Evolutionary conservation across 495 filamentous ascomycete genomes (phyloP), one percentile per base, ranked within the genome.

Genomic region (Penicillium pulvis): DNA sequence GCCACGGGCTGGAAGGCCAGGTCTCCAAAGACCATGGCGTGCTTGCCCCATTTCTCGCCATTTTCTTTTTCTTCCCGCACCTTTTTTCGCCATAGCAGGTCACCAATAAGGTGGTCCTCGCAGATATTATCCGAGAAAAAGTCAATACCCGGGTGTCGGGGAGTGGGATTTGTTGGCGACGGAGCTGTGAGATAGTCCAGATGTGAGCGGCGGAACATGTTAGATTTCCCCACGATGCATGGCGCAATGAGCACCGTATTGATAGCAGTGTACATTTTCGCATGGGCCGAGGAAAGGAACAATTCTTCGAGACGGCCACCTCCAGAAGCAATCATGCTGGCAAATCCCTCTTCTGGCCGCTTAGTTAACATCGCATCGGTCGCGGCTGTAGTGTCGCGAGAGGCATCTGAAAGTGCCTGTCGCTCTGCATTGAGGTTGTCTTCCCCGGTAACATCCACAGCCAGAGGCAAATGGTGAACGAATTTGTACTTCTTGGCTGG

Each of bases 201-300:
- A 65, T 99, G 93, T 0, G 92, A 93, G 49, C 87, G 89, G 28
- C 94, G 90, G 79, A 98, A 98, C 90, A 99, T 96, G 74, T 94
- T 98, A 53, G 90, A 95, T 75, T 99, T 99, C 26, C 94, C 94
- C 6, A 98, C 90, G 54, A 95, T 90, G 72, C 95, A 98, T 6
- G 95, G 93, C 0, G 94, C 93, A 56, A 98, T 77, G 17, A 87
- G 79, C 24, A 97, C 90, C 6, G 92, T 92, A 77, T 97, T 97
- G 81, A 98, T 98, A 56, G 93, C 94, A 20, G 88, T 90, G 77
- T 99, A 99, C 81, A 99, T 97, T 66, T 99, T 99, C 52, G 92
- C 92, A 73, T 99, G 95, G 0, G 91, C 88, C 9, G 91, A 93
- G 1, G 92, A 88, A 77, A 97, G 85, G 76, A 99, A 99, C 71